phyloP scores from a whole-genome alignment of 1,284 basidiomycete genomes.

The Apiotrichum akiyoshidainum region DNA sequence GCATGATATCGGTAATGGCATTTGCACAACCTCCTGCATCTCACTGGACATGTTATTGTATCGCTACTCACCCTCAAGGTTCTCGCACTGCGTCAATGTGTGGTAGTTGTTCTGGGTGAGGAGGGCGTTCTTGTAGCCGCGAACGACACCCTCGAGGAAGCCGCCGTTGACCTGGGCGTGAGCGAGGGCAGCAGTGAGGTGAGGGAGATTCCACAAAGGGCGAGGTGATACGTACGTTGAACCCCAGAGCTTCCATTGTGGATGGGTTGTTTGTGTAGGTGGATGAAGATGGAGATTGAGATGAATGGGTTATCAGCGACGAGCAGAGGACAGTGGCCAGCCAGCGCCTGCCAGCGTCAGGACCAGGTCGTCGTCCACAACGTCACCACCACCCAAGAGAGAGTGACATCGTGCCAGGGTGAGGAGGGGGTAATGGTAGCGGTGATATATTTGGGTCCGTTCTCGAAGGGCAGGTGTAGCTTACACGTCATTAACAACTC shows the following conservation, averaged over 20 bases:
- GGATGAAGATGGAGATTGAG: background rate
- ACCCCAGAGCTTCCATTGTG: slow-evolving; percentile 74
- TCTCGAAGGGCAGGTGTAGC: no score
- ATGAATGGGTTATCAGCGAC: no score
- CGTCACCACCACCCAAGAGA: background rate
- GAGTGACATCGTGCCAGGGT: no score
- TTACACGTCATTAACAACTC: no score
- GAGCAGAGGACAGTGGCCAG: no score
- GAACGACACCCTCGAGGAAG: slow-evolving; percentile 86
- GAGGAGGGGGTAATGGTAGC: no score
- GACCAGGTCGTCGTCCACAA: background rate
- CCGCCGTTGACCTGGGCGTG: slow-evolving; percentile 67
- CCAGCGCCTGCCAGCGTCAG: no score
- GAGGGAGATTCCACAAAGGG: no score
- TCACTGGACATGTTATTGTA: no score
- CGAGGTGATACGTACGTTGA: slow-evolving; percentile 62
- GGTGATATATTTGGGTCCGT: no score
- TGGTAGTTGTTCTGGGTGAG: slow-evolving; percentile 85
- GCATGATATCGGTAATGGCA: no score
- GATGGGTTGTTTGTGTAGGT: slow-evolving; percentile 42
- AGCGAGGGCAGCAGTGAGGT: background rate
- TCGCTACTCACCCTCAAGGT: slow-evolving; percentile 73
- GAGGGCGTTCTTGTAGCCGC: slow-evolving; percentile 92
- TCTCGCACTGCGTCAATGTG: slow-evolving; percentile 96
- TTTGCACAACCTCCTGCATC: no score